Evolutionary conservation across 2,329 filamentous ascomycete species (phyloP), one percentile per base, ranked within the genome.

Genomic region (Rhytidhysteron rufulum): DNA sequence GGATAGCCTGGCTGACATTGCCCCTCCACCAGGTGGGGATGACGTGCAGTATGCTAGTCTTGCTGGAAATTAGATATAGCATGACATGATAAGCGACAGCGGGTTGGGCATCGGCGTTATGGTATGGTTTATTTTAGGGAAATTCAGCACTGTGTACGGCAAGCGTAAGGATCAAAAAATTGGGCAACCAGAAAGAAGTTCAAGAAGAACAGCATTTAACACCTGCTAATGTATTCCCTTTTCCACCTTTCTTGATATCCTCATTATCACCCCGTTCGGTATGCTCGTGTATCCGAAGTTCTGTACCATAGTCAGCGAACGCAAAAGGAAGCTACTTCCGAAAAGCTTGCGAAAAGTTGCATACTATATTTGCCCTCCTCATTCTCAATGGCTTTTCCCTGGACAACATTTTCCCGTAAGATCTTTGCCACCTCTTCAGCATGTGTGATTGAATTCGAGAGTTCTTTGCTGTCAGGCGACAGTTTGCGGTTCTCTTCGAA

Each of bases 181-280:
- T 37, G 37, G 43, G 38, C 40, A 37, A 45, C 47, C 40, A 54
- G 55, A 58, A 55, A 37, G 55, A 58, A 55, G 39, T 62, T 52
- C 24, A 65, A 38, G 61, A 52, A 39, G 60, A 63, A 48, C 62
- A 65, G 55, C 63, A 66, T 49, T 66, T 66, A 17, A 51, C 53
- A 41, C 60, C 60, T 45, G 55, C 54, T 45, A 63, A 50, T 50
- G 59, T 60, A 48, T 58, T 60, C 54, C 71, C 67, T 41, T 69
- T 67, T 49, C 45, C 25, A 44, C 76, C 75, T 37, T 80, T 72
- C 67, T 90, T 94, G 56, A 96, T 80, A 24, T 84, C 87, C 54
- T 96, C 89, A 60, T 98, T 98, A 68, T 97, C 86, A 39, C 93
- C 89, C 50, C 88, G 77, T 66, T 98, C 91, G 21, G 85, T 98